These are phyloP conservation scores for Astrothelium macrocarpum DNA, from an alignment of 495 filamentous ascomycete genomes.

Conservation along the genomic window DNA sequence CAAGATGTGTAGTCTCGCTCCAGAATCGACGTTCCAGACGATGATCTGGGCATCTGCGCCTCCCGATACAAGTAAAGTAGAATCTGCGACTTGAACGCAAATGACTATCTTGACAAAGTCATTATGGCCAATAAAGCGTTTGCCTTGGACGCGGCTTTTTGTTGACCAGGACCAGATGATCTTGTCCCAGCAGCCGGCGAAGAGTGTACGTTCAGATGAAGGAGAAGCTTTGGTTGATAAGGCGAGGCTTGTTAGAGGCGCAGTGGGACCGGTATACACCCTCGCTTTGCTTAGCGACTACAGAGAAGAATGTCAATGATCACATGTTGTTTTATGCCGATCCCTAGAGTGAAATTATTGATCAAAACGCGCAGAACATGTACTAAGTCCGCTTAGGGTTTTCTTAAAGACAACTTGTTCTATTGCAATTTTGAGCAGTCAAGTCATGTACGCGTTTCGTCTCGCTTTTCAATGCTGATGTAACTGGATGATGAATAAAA, in stretches of 20 bases:
- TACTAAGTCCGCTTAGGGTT: too few relatives aligned
- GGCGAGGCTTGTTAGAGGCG: conserved; percentile 70
- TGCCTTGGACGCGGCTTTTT: conserved; percentile 39
- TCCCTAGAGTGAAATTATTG: too few relatives aligned
- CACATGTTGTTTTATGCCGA: too few relatives aligned
- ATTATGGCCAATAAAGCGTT: conserved; percentile 63
- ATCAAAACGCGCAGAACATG: too few relatives aligned
- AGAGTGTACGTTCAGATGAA: conserved; percentile 42
- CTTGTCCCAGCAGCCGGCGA: conserved; percentile 92
- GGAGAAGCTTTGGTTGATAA: conserved; percentile 42
- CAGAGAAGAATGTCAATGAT: background rate
- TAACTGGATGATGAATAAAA: too few relatives aligned
- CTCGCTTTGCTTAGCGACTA: background rate
- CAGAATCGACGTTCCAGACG: conserved; percentile 64
- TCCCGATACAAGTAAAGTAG: conserved; percentile 69
- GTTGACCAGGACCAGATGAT: conserved; percentile 74
- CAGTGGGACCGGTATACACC: conserved; percentile 61
- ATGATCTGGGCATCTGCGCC: conserved; percentile 80
- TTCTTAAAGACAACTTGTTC: too few relatives aligned
- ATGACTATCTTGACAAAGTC: conserved; percentile 84
- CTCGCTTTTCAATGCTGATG: too few relatives aligned
- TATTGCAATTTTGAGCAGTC: too few relatives aligned
- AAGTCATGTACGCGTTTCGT: too few relatives aligned
- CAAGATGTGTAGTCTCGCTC: conserved; percentile 58
- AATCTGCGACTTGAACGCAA: conserved; percentile 33